Conservation (phyloP, 1,284 basidiomycete genomes). For the Naganishia sp. region DNA sequence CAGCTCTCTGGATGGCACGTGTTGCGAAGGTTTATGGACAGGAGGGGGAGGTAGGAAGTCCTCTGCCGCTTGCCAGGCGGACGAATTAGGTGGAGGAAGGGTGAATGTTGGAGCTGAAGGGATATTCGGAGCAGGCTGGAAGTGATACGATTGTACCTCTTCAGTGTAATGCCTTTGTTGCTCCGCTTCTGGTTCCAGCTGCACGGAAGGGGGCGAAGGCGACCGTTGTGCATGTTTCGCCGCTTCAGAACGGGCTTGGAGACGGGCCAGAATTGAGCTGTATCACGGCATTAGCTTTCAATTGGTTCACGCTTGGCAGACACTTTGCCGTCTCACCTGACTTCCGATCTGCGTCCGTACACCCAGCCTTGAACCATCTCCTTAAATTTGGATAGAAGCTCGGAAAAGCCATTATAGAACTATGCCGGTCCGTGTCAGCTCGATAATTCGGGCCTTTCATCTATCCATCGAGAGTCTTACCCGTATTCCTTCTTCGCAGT, state of each 20-base stretch:
- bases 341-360: constrained; percentile 64
- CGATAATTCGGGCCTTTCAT: not conserved
- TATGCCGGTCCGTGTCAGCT: constrained; percentile 42
- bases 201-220: constrained; percentile 26
- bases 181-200: not conserved
- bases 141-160: constrained; percentile 27
- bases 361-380: constrained; percentile 74
- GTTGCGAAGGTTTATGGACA: constrained; percentile 23
- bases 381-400: constrained; percentile 70
- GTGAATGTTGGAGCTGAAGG: constrained; percentile 37
- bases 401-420: constrained; percentile 81
- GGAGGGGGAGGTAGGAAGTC: constrained; percentile 53
- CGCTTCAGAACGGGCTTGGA: constrained; percentile 31
- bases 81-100: constrained; percentile 44
- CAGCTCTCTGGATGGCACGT: constrained; percentile 34
- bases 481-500: constrained; percentile 85
- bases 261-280: constrained; percentile 38
- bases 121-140: constrained; percentile 31
- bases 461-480: constrained; percentile 50
- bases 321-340: constrained; percentile 43
- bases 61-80: constrained; percentile 46
- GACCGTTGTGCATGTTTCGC: constrained; percentile 25
- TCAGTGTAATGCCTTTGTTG: constrained; percentile 23
- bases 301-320: not conserved
- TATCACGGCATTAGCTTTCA: constrained; percentile 8